Evolutionary conservation across 108 stramenopile species (phyloP), one percentile per base, ranked within the genome.

Genomic region (Bacterosira constricta): DNA sequence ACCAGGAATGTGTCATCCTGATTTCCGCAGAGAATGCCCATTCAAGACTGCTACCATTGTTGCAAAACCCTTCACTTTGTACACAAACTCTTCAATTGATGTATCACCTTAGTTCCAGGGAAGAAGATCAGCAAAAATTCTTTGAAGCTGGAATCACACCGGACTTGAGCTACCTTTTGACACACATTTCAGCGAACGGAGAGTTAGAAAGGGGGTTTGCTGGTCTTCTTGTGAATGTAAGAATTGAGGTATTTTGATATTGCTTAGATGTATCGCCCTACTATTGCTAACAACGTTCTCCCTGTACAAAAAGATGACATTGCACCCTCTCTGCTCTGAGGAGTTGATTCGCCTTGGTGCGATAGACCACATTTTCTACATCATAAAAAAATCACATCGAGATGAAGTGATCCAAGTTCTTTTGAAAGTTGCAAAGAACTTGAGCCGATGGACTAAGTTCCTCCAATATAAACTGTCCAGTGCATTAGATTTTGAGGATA

Each of bases 141-240:
- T 31, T 63, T 2, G 49, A 27, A 2, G 66, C 66, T 56, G 67
- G 61, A 18, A 37, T 76, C 12, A 63, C 75, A 1, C 41, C 61
- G 35, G 37, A 4, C 31, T 50, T 76, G 60, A 11, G 63, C 10
- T 13, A 76, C 3, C 27, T 56, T 9, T 42, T 66, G 42, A 54
- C 15, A 32, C 45, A 66, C 25, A 46, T 62, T 36, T 15, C 38
- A 27, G 50, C 49, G 1, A 45, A 36, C 12, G 41, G 46, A 55
- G 11, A 27, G 20, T 23, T 68, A n/a, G 39, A 68, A 7, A 47
- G 35, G 15, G 66, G 47, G n/a, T 49, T 76, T 17, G 66, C 61
- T 12, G 75, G 75, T 7, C 13, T 76, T 36, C 61, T 76, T n/a
- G 60, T 62, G 13, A 76, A 76, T 49, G 64, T 65, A 37, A 65